Base-by-base conservation (phyloP, 2,329 filamentous ascomycete genomes). In the Colletotrichum tabaci region DNA sequence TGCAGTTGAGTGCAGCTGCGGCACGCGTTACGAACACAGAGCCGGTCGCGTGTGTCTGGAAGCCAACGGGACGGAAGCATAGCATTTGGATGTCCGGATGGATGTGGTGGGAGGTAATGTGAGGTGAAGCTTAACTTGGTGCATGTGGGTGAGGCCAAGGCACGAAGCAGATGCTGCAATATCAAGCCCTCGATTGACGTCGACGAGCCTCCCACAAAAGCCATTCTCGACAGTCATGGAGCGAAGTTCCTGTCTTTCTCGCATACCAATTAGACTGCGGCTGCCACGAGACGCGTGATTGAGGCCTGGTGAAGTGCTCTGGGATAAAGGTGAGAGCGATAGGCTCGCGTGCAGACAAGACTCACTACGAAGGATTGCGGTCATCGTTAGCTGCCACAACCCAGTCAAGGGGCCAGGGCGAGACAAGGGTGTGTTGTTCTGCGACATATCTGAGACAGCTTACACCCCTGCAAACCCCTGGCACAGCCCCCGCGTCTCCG, bases 391-490 rank as follows among this genome's bases (percentile, higher is more conserved):
- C 35, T 38, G 35, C 35, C 35, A 38, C 60, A 69, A 69, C 60
- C 66, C 53, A 69, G 69, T 72, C 66, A 53, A 65, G 61, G 71
- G 61, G 61, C 66, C 61, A 57, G 67, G 64, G 67, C 73, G 67
- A 74, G 67, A 73, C 64, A 74, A 68, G 75, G 74, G 67, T 73
- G 64, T 72, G 65, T 74, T 67, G 73, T 77, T 76, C 81, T 85
- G 83, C 78, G 80, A 85, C 83, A 83, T 78, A 83, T 83, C 81
- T 83, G 83, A 84, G 81, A 84, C 83, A 75, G 65, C 55, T 73
- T 18, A 16, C 40, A 71, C 72, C 76, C 77, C 76, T 78, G 77
- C 67, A 58, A 30, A 52, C 76, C 75, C 77, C 73, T 72, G 65
- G 46, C 66, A 67, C 63, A 73, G 61, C 74, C 74, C 74, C 74